phyloP scores from a whole-genome alignment of 192 early-diverging fungal genomes.

The Phlyctochytrium bullatum region DNA sequence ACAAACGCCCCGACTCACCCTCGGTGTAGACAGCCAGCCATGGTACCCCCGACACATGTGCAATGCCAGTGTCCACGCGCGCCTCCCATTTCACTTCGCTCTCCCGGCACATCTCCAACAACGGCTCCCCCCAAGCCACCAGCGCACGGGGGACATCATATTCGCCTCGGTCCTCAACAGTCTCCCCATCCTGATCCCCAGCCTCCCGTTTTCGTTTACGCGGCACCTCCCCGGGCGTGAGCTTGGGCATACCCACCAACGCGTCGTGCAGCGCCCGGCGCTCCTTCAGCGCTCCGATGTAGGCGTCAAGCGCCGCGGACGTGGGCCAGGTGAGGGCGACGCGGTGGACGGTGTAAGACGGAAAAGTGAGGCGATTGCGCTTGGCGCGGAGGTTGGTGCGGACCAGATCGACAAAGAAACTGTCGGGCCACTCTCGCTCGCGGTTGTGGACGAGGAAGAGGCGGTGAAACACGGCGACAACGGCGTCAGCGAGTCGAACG shows the following conservation, averaged over 20 bases:
- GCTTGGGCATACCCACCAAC: background rate
- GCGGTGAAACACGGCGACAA: conserved; percentile 24
- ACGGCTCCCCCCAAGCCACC: conserved; percentile 3
- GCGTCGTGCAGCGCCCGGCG: background rate
- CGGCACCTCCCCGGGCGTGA: conserved; percentile 4
- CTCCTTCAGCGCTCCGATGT: conserved; percentile 16
- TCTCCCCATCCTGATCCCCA: conserved; percentile 10
- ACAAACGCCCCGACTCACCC: conserved; percentile 12
- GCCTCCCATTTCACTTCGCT: conserved; percentile 15
- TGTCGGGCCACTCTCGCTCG: conserved; percentile 28
- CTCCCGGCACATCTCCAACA: conserved; percentile 2
- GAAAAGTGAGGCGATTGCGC: conserved; percentile 5
- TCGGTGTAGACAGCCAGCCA: conserved; percentile 35
- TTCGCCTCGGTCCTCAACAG: conserved; percentile 4
- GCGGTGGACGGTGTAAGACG: conserved; percentile 19
- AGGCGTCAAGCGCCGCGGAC: conserved; percentile 21
- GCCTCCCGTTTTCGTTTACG: background rate
- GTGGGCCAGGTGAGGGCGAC: conserved; percentile 36
- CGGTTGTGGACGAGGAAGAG: conserved; percentile 36
- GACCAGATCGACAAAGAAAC: conserved; percentile 32
- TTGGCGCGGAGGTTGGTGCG: conserved; percentile 39
- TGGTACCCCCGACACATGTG: conserved; percentile 41
- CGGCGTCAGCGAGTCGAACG: conserved; percentile 8
- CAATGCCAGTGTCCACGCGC: conserved; percentile 5
- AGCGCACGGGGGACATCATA: no score